Evolutionary conservation across 768 basidiomycete species (phyloP).

Genomic region (Boletus insuetus): DNA sequence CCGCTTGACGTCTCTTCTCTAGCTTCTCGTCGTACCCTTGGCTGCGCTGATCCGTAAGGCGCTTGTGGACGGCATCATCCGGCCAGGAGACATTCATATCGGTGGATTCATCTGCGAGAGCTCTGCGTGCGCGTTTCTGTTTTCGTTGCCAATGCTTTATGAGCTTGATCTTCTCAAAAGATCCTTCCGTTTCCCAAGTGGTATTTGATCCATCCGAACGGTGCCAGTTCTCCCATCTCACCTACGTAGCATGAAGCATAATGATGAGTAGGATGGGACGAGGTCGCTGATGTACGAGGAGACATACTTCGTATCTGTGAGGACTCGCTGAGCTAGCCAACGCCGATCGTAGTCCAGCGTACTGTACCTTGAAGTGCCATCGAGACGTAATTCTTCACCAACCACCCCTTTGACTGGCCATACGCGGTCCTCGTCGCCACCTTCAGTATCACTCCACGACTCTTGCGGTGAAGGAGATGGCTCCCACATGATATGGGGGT

Average conservation of each 20-base stretch:
- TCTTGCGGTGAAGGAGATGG: slow-evolving; percentile 31
- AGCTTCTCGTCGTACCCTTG: slow-evolving; percentile 49
- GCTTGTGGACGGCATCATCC: slow-evolving; percentile 42
- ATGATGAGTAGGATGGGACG: neutral
- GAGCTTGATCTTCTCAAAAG: slow-evolving; percentile 15
- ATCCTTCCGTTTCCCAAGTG: slow-evolving; percentile 44
- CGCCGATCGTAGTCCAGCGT: neutral
- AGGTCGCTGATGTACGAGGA: neutral
- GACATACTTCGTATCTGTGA: slow-evolving; percentile 32
- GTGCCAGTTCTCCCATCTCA: slow-evolving; percentile 52
- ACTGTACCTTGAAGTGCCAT: slow-evolving; percentile 27
- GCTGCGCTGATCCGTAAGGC: slow-evolving; percentile 39
- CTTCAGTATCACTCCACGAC: slow-evolving; percentile 31
- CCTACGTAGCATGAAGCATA: slow-evolving; percentile 32
- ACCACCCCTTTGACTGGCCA: slow-evolving; percentile 31
- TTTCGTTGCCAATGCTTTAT: slow-evolving; percentile 34
- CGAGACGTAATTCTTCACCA: slow-evolving; percentile 31
- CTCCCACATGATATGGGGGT: slow-evolving; percentile 19
- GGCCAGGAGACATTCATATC: slow-evolving; percentile 41
- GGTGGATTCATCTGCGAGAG: slow-evolving; percentile 29
- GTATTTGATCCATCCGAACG: slow-evolving; percentile 52
- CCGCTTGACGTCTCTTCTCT: slow-evolving; percentile 14
- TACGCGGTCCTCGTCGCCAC: slow-evolving; percentile 30
- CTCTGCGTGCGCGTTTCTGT: slow-evolving; percentile 31
- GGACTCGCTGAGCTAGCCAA: slow-evolving; percentile 4